Evolutionary conservation across 2,329 filamentous ascomycete genomes (phyloP), one percentile per base, ranked within the genome.

Genomic region (Aspergillus sp.): DNA sequence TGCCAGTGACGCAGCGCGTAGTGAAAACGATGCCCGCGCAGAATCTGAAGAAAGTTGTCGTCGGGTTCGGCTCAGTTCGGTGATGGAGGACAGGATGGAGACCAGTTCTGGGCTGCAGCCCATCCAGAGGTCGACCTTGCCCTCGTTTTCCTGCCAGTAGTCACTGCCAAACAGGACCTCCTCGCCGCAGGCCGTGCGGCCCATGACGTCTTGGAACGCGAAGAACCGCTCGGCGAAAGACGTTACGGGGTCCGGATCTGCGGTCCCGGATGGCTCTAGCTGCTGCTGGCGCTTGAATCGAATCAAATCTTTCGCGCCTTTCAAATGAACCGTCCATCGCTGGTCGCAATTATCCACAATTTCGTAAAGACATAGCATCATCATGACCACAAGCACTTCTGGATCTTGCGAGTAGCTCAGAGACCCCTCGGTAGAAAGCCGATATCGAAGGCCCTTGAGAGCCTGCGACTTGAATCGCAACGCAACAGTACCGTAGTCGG

Each of bases 181-280:
- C 10, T 78, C 74, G 2, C 76, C 77, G 47, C 77, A 80, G 0
- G 78, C 78, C 0, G 78, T 80, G 31, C 77, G 71, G 23, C 78
- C 77, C 55, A 80, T 79, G 14, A 78, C 75, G 53, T 80, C 78
- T 53, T 80, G 78, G 13, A 78, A 80, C 3, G 78, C 78, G 50
- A 80, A 80, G 55, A 79, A 80, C 1, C 72, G 68, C 55, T 80
- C 77, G 0, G 75, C 63, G 47, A 72, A 72, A 5, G 71, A 66
- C 2, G 62, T 71, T 0, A 71, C 63, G n/a, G 58, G 62, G 45
- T 63, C 64, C 54, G 50, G 20, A 20, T 48, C 38, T 5, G 58
- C 59, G 16, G 59, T 23, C 5, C 52, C 42, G 0, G 57, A 32
- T 6, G 56, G 47, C 9, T 49, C 20, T 11, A 50, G 49, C 14